Conservation (phyloP, 1,139 yeast species). For the Scheffersomyces illinoinensis region DNA sequence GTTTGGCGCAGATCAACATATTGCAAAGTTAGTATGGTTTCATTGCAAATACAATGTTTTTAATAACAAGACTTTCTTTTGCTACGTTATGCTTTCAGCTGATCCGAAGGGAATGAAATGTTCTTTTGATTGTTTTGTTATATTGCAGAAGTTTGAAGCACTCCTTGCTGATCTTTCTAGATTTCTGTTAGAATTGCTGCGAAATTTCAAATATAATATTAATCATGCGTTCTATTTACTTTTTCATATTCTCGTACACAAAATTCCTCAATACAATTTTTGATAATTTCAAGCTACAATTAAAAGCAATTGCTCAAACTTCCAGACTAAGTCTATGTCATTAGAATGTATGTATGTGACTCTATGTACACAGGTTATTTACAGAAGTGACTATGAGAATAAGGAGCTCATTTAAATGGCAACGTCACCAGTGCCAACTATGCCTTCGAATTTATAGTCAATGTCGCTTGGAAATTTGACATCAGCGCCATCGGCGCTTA, state of each 20-base stretch:
- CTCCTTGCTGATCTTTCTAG: not conserved
- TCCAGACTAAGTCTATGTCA: not conserved
- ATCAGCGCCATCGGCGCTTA: conserved; percentile 41
- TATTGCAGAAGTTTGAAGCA: not conserved
- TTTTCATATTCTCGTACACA: too few relatives aligned
- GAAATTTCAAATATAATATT: not conserved
- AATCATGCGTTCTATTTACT: too few relatives aligned
- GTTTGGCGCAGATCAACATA: not conserved
- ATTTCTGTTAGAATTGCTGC: not conserved
- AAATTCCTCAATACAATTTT: too few relatives aligned
- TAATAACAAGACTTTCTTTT: too few relatives aligned
- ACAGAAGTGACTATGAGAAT: conserved; percentile 12
- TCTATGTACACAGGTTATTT: conserved; percentile 10
- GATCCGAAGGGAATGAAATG: not conserved
- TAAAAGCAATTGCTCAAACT: not conserved
- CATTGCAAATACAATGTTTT: too few relatives aligned
- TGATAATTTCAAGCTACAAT: too few relatives aligned
- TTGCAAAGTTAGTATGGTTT: not conserved
- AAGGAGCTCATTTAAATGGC: conserved; percentile 28
- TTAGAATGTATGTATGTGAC: conserved; percentile 2
- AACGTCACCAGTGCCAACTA: conserved; percentile 57
- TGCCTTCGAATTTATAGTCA: conserved; percentile 45
- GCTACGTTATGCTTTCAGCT: not conserved
- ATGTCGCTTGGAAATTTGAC: conserved; percentile 63
- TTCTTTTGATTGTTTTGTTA: not conserved